Evolutionary conservation across 305 asterid species (phyloP), one percentile per base, ranked within the genome.

Genomic region (Ajuga reptans): DNA sequence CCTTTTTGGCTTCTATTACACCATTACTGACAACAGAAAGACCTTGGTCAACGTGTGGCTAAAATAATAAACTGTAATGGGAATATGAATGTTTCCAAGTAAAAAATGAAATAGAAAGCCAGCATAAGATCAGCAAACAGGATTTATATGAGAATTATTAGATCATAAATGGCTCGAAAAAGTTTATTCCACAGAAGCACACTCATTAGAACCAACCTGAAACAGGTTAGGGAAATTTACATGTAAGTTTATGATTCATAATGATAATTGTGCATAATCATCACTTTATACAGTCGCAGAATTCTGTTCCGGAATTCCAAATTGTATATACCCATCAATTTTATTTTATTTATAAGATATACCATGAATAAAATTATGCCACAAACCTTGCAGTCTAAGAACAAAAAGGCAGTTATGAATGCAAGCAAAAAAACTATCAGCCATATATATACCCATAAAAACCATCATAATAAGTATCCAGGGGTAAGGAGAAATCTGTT

Each of bases 1-100:
- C 89, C 71, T 78, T 83, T 81, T 63, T 84, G 77, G 98, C 97
- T 86, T 82, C 87, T 63, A 88, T 84, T 57, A 83, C 85, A 58
- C 83, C 86, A 84, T 78, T 79, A 66, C 92, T 92, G 87, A 64
- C 39, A 53, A 42, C 52, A 8, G 46, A 43, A 72, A 63, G 59
- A 56, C 45, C 18, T 74, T 37, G 52, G 69, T 60, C 61, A 80
- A 14, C 56, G n/a, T 45, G 47, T 56, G 59, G 47, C 53, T 64
- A 57, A 57, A 29, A 45, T 31, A 50, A 61, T 46, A 31, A 39
- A 27, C 33, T 50, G 33, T 24, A 36, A 39, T 0, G 18, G 64
- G 51, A 54, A 61, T 58, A 57, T 16, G 52, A 29, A 64, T 7
- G 18, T 9, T 46, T 18, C 56, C 60, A 24, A 6, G 54, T 29